Conservation (phyloP, 768 basidiomycete genomes). For the Botryobasidium botryosum region DNA sequence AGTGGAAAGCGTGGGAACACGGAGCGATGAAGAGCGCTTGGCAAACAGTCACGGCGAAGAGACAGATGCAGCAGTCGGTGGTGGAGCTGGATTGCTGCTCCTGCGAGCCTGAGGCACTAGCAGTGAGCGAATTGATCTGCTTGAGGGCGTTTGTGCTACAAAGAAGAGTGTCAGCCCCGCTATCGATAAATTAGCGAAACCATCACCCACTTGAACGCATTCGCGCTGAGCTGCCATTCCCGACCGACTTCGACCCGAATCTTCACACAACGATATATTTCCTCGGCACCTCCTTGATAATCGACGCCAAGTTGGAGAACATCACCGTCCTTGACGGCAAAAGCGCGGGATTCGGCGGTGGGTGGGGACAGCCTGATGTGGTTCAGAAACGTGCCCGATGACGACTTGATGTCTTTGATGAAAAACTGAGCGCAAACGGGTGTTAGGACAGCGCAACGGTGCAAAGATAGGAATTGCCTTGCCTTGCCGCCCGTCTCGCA, state of each 20-base stretch:
- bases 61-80: conserved; percentile 85
- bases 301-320: conserved; percentile 90
- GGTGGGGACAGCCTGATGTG: conserved; percentile 79
- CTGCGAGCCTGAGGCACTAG: conserved; percentile 1
- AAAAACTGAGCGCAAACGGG: conserved; percentile 36
- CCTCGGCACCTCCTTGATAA: conserved; percentile 93
- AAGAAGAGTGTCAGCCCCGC: neutral
- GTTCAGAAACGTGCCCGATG: conserved; percentile 88
- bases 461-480: conserved; percentile 9
- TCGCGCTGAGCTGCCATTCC: conserved; percentile 78
- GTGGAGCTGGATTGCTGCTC: conserved; percentile 18
- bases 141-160: conserved; percentile 66
- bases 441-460: neutral
- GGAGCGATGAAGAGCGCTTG: conserved; percentile 97
- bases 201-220: conserved; percentile 71
- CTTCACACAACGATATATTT: conserved; percentile 94
- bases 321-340: conserved; percentile 79
- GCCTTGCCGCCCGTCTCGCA: conserved; percentile 28
- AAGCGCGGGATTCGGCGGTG: conserved; percentile 60
- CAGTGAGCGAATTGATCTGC: conserved; percentile 58
- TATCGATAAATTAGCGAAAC: conserved; percentile 1
- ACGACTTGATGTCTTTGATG: conserved; percentile 79
- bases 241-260: conserved; percentile 79
- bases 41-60: conserved; percentile 81
- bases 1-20: conserved; percentile 91